Evolutionary conservation across 169 alveolate species (phyloP), one percentile per base, ranked within the genome.

Genomic region (Neospora caninum): DNA sequence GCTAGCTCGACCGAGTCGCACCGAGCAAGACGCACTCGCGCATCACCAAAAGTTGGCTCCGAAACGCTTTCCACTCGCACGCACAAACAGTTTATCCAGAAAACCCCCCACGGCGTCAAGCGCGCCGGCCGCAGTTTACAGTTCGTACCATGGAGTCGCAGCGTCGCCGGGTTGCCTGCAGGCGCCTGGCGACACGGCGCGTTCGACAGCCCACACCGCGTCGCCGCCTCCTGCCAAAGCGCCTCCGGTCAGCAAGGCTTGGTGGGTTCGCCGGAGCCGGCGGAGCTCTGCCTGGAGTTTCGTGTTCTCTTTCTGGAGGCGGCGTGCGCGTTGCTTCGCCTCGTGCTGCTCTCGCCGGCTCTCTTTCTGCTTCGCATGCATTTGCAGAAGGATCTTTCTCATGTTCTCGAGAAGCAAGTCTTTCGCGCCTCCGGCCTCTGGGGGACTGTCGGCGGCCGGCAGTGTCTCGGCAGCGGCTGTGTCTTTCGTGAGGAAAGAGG

Each of bases 161-260:
- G 84, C 84, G n/a, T 73, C 84, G 38, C 45, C 84, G n/a, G 84
- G 84, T 36, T 73, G 84, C 20, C n/a, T 73, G 84, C 84, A 73
- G 1, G 84, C 84, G 18, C 84, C 84, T 0, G 84, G 84, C 9
- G 43, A 20, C 84, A 73, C 45, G 27, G 84, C 84, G 0, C 84
- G 38, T 9, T 31, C 27, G 43, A 73, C 42, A 13, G 22, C 27
- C 73, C 73, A 64, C 7, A 16, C 31, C 25, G 34, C 34, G 73
- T 27, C 34, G 4, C n/a, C 73, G 25, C n/a, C 73, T 13, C 7
- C 16, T 10, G n/a, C 7, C 73, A 9, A 16, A 29, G 25, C 25
- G 73, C 31, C 73, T 64, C 73, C 20, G 31, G 73, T 27, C 31
- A 64, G 73, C 73, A 64, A 1, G n/a, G 73, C 73, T 27, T 64